These are phyloP conservation scores for Coemansia sp. DNA, from an alignment of 192 early-diverging fungal species.

Conservation along the genomic window DNA sequence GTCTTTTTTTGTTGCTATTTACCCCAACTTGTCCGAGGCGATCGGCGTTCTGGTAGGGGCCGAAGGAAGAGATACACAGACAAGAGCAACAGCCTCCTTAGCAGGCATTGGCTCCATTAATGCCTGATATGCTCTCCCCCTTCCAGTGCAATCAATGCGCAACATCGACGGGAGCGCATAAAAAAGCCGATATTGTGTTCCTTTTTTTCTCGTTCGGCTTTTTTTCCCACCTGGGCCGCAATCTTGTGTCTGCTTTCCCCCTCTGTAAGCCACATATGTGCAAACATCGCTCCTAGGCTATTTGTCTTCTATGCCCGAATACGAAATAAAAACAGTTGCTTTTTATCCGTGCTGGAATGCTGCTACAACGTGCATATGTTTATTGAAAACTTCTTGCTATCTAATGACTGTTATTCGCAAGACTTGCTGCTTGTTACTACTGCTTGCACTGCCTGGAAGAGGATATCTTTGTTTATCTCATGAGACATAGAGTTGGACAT, in stretches of 20 bases:
- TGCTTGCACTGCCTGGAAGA: not conserved
- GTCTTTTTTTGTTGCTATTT: not conserved
- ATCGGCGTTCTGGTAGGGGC: constrained; percentile 11
- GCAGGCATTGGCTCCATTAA: not conserved
- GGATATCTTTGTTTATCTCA: not conserved
- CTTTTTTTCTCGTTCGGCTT: not conserved
- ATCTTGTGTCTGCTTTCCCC: not conserved
- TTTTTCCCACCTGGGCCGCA: not conserved
- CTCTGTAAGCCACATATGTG: not conserved
- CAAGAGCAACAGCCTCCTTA: not conserved
- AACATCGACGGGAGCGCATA: too few relatives aligned
- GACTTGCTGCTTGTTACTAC: not conserved
- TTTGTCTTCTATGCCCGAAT: too few relatives aligned
- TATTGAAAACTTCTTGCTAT: not conserved
- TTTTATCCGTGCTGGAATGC: not conserved
- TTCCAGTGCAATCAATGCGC: not conserved
- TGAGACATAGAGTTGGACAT: too few relatives aligned
- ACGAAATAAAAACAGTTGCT: not conserved
- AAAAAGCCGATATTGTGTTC: too few relatives aligned
- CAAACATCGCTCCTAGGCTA: not conserved
- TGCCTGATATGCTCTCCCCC: not conserved
- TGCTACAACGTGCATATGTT: not conserved
- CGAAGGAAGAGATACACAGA: not conserved
- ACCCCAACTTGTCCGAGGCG: constrained; percentile 15
- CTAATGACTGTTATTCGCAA: not conserved